These are phyloP conservation scores for Plectosphaerella sp. DNA, from an alignment of 2,329 filamentous ascomycete genomes.

Conservation along the genomic window DNA sequence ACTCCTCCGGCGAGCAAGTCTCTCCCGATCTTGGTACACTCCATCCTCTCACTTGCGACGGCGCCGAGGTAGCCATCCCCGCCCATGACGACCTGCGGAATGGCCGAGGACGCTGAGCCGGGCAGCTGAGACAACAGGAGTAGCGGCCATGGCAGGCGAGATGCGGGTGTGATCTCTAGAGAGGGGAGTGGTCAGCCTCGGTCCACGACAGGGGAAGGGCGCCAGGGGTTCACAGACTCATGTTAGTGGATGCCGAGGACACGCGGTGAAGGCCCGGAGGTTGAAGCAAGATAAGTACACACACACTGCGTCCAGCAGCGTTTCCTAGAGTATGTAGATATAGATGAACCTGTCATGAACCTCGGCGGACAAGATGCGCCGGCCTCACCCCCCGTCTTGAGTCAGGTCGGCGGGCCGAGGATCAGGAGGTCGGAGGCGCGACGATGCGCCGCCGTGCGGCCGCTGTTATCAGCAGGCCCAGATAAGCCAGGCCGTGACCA, in stretches of 20 bases:
- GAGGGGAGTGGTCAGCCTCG: neutral
- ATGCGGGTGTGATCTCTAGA: no score
- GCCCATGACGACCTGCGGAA: slow-evolving; percentile 13
- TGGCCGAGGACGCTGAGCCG: neutral
- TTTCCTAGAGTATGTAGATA: no score
- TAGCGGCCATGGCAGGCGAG: neutral
- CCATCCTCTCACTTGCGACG: slow-evolving; percentile 63
- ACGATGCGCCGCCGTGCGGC: neutral
- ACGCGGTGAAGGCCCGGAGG: no score
- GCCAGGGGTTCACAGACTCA: neutral
- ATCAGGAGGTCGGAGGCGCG: neutral
- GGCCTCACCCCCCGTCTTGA: neutral
- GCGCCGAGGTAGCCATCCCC: slow-evolving; percentile 43
- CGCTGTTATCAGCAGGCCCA: no score
- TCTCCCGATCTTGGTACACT: slow-evolving; percentile 67
- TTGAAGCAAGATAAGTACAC: no score
- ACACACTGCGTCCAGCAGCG: no score
- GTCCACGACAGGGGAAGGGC: neutral
- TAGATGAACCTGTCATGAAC: no score
- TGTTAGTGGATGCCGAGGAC: neutral
- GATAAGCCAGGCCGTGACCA: no score
- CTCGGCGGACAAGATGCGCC: no score
- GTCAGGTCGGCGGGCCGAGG: neutral
- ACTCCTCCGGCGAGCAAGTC: slow-evolving; percentile 53
- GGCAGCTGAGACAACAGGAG: neutral